Base-by-base conservation (phyloP, 2,329 filamentous ascomycete genomes). In the Diaporthe eres region DNA sequence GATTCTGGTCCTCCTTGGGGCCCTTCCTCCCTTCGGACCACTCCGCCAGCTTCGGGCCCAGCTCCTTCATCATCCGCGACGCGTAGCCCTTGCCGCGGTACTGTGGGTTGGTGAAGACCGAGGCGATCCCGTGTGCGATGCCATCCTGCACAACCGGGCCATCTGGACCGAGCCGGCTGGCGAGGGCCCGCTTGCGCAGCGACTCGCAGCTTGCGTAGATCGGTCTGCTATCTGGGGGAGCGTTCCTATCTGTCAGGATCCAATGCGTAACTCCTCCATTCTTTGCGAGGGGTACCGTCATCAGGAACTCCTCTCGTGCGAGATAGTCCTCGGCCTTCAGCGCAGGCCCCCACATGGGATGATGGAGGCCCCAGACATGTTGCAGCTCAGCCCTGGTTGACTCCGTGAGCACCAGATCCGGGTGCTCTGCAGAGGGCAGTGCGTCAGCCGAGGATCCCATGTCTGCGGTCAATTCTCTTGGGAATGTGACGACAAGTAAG, bases 21-120 rank as follows among this genome's bases (percentile, higher is more conserved):
- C n/a, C 68, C 53, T 53, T 72, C 22, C 67, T 70, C 3, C 74
- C 74, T 37, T 55, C 75, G 19, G 61, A 67, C 84, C 84, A 86
- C 3, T 75, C 79, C 73, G 79, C 77, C 34, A 91, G 82, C 49
- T 79, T 78, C 12, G 81, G 78, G 19, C 89, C 91, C 49, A 97
- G 82, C 79, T 96, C 92, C 34, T 84, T 83, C 83, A 96, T 90
- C 92, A 97, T 96, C 74, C 93, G 88, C 74, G 89, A 90, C 0
- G 94, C 95, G 84, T 98, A 98, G 28, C 94, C 94, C 78, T 88
- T 89, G 5, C 93, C 92, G 75, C 95, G 86, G 82, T 91, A 91
- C 79, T 91, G 87, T 0, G 90, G 88, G 55, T 91, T 89, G 5
- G 92, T 95, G 82, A 93, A 97, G n/a, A 97, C 95, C 76, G 93